These are phyloP conservation scores for Chenopodium album DNA, from an alignment of 148 eudicot genomes.

Conservation along the genomic window DNA sequence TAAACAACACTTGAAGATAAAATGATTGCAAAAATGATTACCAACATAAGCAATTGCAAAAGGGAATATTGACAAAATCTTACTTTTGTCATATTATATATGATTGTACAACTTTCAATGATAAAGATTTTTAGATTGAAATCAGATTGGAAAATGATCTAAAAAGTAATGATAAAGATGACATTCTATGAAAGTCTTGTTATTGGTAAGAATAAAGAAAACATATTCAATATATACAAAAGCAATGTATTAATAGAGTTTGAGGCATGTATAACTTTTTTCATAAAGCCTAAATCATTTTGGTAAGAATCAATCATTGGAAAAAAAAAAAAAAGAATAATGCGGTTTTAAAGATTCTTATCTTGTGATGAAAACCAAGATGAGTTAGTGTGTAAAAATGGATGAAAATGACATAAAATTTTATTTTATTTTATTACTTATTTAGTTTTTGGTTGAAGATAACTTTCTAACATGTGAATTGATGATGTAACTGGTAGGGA, in stretches of 20 bases:
- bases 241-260: not conserved
- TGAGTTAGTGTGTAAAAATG: not conserved
- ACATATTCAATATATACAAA: not conserved
- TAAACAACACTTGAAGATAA: slow-evolving; percentile 20
- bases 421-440: slow-evolving; percentile 2
- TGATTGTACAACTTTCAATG: slow-evolving; percentile 2
- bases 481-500: slow-evolving; percentile 57
- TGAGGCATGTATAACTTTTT: not conserved
- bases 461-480: slow-evolving; percentile 47
- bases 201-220: not conserved
- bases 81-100: slow-evolving; percentile 38
- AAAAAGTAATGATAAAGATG: not conserved
- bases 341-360: not conserved
- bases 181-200: not conserved
- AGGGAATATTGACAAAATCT: slow-evolving; percentile 22
- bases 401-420: not conserved
- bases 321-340: not conserved
- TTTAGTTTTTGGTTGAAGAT: slow-evolving; percentile 25
- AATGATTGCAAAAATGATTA: slow-evolving; percentile 30
- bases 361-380: not conserved
- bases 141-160: slow-evolving; percentile 13
- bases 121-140: not conserved
- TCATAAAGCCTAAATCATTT: not conserved
- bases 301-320: not conserved
- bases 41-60: slow-evolving; percentile 18